Conservation (phyloP, 2,329 filamentous ascomycete genomes). For the Tolypocladium ovalisporum region DNA sequence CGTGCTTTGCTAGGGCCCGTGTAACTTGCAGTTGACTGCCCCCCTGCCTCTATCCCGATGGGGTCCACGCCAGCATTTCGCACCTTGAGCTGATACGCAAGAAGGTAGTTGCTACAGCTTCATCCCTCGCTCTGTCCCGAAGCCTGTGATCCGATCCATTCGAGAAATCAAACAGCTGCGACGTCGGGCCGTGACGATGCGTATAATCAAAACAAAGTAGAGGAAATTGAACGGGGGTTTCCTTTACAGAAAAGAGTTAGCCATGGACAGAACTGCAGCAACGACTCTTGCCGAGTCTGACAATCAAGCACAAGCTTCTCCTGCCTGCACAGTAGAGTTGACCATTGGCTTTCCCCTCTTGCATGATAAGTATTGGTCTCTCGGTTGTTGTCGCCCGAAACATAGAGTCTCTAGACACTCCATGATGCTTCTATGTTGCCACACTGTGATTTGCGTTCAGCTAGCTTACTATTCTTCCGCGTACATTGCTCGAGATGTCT, state of each 20-base stretch:
- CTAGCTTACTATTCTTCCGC: no score
- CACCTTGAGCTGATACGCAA: no score
- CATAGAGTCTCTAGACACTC: no score
- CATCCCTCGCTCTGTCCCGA: no score
- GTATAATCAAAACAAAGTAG: no score
- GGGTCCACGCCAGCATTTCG: no score
- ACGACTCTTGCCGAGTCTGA: background rate
- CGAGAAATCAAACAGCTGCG: background rate
- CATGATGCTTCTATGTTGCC: no score
- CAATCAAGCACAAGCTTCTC: background rate
- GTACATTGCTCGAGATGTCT: background rate
- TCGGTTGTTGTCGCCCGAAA: no score
- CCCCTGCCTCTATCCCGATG: background rate
- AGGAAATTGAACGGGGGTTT: no score
- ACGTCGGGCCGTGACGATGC: background rate
- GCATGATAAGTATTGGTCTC: background rate
- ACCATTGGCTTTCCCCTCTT: background rate
- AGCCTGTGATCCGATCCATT: background rate
- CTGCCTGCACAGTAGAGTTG: background rate
- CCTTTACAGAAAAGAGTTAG: no score
- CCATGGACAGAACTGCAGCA: background rate
- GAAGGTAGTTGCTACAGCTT: no score
- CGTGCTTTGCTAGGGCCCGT: background rate
- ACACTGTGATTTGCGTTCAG: no score
- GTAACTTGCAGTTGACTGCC: background rate